A percentile compares a stretch with the other conserved stretches of the same genome.
phyloP scores from a whole-genome alignment of 257 asterid genomes.

The Petrea volubilis region DNA sequence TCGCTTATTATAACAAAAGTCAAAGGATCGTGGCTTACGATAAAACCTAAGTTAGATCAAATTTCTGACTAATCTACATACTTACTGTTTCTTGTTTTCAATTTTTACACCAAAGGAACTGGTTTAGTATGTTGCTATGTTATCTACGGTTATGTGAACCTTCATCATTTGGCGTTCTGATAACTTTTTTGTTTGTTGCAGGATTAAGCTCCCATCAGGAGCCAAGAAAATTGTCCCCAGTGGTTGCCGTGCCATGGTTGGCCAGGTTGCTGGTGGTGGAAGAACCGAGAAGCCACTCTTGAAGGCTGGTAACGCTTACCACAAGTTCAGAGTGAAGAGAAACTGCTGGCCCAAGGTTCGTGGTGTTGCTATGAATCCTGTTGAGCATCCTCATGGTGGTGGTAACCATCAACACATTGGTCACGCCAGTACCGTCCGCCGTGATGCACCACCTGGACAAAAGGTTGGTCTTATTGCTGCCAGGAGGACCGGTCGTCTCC shows the following conservation, averaged over 20 bases:
- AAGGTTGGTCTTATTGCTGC: conserved; percentile 89
- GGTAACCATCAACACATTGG: conserved; percentile 91
- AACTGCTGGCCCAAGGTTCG: conserved; percentile 85
- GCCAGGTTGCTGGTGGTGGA: conserved; percentile 88
- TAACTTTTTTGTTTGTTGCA: conserved; percentile 8
- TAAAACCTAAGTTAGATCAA: no score
- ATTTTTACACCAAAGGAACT: no score
- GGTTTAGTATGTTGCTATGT: no score
- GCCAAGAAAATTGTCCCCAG: conserved; percentile 79
- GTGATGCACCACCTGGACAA: conserved; percentile 87
- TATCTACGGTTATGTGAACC: neutral
- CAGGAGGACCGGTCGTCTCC: conserved; percentile 78
- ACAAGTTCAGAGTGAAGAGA: conserved; percentile 76
- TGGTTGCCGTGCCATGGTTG: conserved; percentile 83
- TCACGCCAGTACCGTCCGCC: conserved; percentile 79
- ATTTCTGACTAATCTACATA: no score
- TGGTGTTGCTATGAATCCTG: conserved; percentile 92
- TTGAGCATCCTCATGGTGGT: conserved; percentile 89
- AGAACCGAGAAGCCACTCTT: conserved; percentile 78
- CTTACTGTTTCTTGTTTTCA: no score
- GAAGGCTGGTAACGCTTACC: conserved; percentile 80
- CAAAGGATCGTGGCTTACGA: no score
- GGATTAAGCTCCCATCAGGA: conserved; percentile 82
- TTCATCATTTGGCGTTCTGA: neutral
- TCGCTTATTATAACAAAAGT: no score